These are phyloP conservation scores for Oryza rufipogon DNA, from an alignment of 176 grass and related monocot species.

Conservation along the genomic window DNA sequence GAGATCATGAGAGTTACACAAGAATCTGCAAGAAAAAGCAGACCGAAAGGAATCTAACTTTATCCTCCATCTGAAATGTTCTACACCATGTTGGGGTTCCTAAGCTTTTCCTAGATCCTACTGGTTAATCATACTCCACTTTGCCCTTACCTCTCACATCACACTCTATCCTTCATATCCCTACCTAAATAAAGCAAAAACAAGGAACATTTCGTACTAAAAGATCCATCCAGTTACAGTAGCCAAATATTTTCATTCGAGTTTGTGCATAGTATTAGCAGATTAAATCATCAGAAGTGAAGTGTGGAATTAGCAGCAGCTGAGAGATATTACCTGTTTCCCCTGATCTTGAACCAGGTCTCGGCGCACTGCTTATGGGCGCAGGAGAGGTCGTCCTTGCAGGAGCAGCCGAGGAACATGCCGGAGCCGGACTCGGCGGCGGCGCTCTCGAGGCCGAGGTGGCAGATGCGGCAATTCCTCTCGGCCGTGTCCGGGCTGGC, in stretches of 20 bases:
- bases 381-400: constrained; percentile 85
- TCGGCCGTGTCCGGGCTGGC: constrained; percentile 60
- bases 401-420: constrained; percentile 92
- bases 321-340: constrained; percentile 79
- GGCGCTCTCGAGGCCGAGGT: constrained; percentile 77
- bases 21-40: constrained; percentile 51
- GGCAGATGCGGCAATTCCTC: constrained; percentile 93
- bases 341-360: constrained; percentile 99
- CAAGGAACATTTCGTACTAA: constrained; percentile 38
- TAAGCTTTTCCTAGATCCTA: constrained; percentile 45
- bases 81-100: constrained; percentile 37
- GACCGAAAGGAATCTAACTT: constrained; percentile 39
- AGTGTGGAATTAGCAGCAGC: constrained; percentile 11
- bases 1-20: constrained; percentile 37
- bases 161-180: constrained; percentile 45
- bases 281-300: neutral
- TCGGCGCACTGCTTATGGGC: constrained; percentile 97
- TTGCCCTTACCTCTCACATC: constrained; percentile 39
- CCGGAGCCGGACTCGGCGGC: constrained; percentile 67
- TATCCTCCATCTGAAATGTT: constrained; percentile 30
- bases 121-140: constrained; percentile 41
- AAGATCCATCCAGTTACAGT: constrained; percentile 39
- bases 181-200: constrained; percentile 44
- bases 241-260: constrained; percentile 10
- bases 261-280: constrained; percentile 4